Percentiles rank a stretch among this genome's conserved stretches.
Evolutionary conservation across 176 grass and related monocot species (phyloP).

Genomic region (Avena eriantha): DNA sequence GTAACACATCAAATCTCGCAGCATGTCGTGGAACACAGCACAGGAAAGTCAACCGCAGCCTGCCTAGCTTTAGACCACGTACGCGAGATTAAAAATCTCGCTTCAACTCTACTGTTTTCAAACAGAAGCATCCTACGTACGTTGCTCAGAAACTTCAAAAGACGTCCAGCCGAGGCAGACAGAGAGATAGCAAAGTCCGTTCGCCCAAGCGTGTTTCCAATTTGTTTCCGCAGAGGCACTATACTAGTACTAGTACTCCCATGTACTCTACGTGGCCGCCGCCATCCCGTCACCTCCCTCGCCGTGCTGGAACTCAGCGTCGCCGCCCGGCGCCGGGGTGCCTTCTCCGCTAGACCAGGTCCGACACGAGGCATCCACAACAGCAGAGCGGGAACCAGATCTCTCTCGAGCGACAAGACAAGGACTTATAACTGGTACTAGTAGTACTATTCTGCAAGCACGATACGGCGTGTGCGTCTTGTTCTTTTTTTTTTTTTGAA

Average conservation of each 20-base stretch:
- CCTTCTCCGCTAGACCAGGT: slow-evolving; percentile 3
- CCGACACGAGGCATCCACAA: not conserved
- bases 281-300: too few species aligned
- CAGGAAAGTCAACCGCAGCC: not conserved
- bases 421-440: not conserved
- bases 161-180: not conserved
- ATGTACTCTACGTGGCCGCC: too few species aligned
- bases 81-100: too few species aligned
- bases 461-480: too few species aligned
- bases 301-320: not conserved
- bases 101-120: not conserved
- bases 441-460: too few species aligned
- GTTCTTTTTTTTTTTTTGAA: too few species aligned
- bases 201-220: not conserved
- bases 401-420: not conserved
- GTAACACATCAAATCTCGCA: not conserved
- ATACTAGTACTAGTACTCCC: too few species aligned
- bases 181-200: not conserved
- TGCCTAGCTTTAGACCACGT: not conserved
- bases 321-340: not conserved
- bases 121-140: not conserved
- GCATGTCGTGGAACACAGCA: not conserved
- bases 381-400: not conserved
- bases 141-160: not conserved
- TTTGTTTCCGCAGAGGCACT: not conserved